phyloP scores from a whole-genome alignment of 2,329 filamentous ascomycete species.

The Aureobasidium sp. region DNA sequence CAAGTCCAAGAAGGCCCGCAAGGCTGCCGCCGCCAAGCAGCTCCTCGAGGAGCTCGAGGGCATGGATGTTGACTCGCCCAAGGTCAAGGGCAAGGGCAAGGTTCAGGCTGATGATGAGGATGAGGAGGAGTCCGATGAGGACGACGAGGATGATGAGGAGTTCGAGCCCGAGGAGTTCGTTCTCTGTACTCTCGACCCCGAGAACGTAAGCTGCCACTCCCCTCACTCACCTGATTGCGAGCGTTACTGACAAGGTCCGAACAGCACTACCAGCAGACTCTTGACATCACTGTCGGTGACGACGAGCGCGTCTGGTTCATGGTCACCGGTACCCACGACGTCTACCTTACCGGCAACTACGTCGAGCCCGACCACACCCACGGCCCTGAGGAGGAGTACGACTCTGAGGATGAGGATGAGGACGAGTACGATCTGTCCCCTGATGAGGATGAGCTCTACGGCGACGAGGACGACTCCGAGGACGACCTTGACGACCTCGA shows the following conservation, averaged over 20 bases:
- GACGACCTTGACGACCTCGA: constrained; percentile 56
- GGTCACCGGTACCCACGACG: constrained; percentile 79
- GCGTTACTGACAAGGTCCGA: constrained; percentile 25
- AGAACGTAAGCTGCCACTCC: constrained; percentile 59
- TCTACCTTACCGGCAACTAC: constrained; percentile 96
- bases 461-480: constrained; percentile 41
- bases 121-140: constrained; percentile 47
- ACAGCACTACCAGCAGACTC: constrained; percentile 88
- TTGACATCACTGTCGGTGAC: constrained; percentile 87
- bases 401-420: constrained; percentile 55
- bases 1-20: constrained; percentile 81
- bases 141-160: constrained; percentile 55
- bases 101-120: constrained; percentile 45
- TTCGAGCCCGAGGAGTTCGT: constrained; percentile 80
- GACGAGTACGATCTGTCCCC: constrained; percentile 67
- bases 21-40: constrained; percentile 64
- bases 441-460: constrained; percentile 66
- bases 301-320: constrained; percentile 89
- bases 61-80: constrained; percentile 63
- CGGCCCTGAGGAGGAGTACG: constrained; percentile 55
- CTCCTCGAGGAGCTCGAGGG: constrained; percentile 53
- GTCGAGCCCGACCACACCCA: constrained; percentile 61
- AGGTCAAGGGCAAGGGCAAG: constrained; percentile 65
- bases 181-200: constrained; percentile 89
- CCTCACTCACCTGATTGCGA: background rate